Conservation (phyloP, 768 basidiomycete species). For the Leccinum obscurum region DNA sequence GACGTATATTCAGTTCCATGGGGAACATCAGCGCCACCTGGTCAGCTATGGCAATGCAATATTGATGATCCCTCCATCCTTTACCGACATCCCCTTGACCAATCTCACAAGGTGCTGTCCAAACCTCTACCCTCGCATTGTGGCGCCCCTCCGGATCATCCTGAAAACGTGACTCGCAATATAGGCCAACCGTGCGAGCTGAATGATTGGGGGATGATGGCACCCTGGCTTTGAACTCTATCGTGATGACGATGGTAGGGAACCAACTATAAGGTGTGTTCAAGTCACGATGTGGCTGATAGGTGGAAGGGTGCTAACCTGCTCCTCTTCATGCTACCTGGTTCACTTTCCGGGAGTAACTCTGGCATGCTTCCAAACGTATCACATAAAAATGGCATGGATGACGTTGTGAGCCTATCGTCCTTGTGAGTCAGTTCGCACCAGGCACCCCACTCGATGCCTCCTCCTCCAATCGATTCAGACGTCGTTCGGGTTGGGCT, state of each 20-base stretch:
- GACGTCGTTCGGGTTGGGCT: conserved; percentile 39
- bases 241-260: conserved; percentile 58
- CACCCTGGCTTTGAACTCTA: conserved; percentile 66
- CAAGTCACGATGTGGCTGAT: neutral
- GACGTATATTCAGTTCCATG: conserved; percentile 27
- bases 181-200: conserved; percentile 49
- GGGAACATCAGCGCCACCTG: conserved; percentile 49
- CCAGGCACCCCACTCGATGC: conserved; percentile 62
- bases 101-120: conserved; percentile 61
- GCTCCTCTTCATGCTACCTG: conserved; percentile 24
- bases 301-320: conserved; percentile 15
- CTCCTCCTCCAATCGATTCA: conserved; percentile 50
- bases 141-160: conserved; percentile 57
- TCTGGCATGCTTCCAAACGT: conserved; percentile 45
- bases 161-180: conserved; percentile 51
- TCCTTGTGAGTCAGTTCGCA: conserved; percentile 42
- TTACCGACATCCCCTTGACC: conserved; percentile 43
- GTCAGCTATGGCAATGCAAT: conserved; percentile 61
- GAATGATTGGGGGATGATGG: conserved; percentile 46
- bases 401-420: conserved; percentile 47
- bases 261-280: conserved; percentile 46
- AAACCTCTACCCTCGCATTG: conserved; percentile 59
- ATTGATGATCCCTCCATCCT: conserved; percentile 62
- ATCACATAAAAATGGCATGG: conserved; percentile 59
- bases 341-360: conserved; percentile 49